These are phyloP conservation scores for Petunia axillaris DNA, from an alignment of 257 asterid species.

Conservation along the genomic window DNA sequence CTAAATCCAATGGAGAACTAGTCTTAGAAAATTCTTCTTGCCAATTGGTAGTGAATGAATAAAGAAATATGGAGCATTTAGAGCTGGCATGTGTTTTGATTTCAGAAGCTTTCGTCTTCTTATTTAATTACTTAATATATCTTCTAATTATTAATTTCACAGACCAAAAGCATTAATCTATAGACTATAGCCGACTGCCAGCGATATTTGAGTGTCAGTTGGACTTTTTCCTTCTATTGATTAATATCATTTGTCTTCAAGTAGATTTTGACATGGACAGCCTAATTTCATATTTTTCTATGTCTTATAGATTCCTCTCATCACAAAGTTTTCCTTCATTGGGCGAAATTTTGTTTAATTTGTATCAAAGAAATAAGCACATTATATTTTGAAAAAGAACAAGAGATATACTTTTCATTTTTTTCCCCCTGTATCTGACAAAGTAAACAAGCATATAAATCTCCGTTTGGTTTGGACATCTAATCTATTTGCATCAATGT, in stretches of 20 bases:
- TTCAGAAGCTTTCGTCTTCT: background rate
- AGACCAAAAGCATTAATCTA: background rate
- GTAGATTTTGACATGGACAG: background rate
- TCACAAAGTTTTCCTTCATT: background rate
- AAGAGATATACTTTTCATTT: too few relatives aligned
- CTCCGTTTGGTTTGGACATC: background rate
- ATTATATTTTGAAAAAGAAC: background rate
- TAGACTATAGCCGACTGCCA: conserved; percentile 20
- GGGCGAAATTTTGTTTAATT: background rate
- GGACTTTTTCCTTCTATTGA: background rate
- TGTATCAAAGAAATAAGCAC: background rate
- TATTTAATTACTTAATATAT: background rate
- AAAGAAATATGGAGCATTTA: background rate
- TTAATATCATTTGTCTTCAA: background rate
- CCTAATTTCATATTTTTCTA: background rate
- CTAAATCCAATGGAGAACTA: background rate
- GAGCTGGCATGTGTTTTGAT: conserved; percentile 25
- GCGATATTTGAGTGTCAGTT: conserved; percentile 5
- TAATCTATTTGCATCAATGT: background rate
- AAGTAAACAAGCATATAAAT: background rate
- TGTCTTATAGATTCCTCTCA: background rate
- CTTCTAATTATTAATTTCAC: background rate
- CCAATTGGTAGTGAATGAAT: background rate
- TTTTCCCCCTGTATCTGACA: background rate
- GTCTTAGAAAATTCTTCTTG: background rate